Base-by-base conservation (phyloP, 2,329 filamentous ascomycete species). In the Pseudopyricularia javanii region DNA sequence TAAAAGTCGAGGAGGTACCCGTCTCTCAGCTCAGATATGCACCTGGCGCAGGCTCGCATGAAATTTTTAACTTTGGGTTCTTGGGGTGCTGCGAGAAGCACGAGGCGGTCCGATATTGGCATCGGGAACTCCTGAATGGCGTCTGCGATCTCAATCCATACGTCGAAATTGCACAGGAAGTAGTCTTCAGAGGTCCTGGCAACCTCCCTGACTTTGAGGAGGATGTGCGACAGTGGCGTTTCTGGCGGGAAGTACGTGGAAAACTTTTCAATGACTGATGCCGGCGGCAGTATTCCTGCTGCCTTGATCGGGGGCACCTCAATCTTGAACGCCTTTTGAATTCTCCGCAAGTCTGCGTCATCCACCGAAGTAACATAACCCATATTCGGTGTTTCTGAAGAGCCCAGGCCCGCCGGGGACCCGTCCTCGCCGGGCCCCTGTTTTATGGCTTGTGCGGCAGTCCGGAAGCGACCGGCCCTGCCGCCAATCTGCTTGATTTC, bases 401-500 rank as follows among this genome's bases (percentile, higher is more conserved):
- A 43, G 56, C 53, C n/a, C 43, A 50, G 6, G 47, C 3, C 49
- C 24, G 33, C 20, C 22, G 5, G 8, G 5, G 9, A 54, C 8
- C 54, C 45, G 9, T 35, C 17, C 26, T 35, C n/a, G 5, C 50
- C 49, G 3, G 51, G 17, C 2, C 43, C 37, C 5, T 40, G 47
- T 24, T 63, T 54, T 49, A 69, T 68, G 28, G 76, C 74, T 62
- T 86, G 75, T 28, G 75, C 72, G 2, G 88, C 88, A 28, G 85
- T 84, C 54, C 84, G 83, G 67, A 84, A 98, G 47, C 93, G 84
- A 28, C 93, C 93, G 12, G 93, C 93, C 58, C 93, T 83, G 17
- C 93, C 93, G 50, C 83, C 93, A 62, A 98, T 98, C 64, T 98
- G 93, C 67, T 95, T 96, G 61, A 96, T 76, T 59, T 96, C 88